These are phyloP conservation scores for Fusarium neocosmosporiellum DNA, from an alignment of 2,329 filamentous ascomycete genomes.

Conservation along the genomic window DNA sequence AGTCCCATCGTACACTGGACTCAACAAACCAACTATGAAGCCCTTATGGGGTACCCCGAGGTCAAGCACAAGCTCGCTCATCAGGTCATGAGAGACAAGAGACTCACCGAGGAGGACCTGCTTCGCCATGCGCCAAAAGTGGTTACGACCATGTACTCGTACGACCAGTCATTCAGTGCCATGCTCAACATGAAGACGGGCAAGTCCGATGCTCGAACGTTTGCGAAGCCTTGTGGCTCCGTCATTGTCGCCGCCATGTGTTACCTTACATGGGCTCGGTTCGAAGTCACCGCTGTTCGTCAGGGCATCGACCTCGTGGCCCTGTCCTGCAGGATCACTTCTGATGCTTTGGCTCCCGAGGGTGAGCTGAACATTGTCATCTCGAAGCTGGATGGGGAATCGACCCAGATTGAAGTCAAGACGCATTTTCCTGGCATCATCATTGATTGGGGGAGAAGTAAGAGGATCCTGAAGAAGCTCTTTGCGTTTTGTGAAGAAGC, in stretches of 20 bases:
- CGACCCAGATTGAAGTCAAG: neutral
- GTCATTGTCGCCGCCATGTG: neutral
- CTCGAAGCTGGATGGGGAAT: neutral
- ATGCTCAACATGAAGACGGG: neutral
- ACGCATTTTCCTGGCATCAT: neutral
- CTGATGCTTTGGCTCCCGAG: neutral
- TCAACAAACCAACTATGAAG: neutral
- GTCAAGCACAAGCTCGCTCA: neutral
- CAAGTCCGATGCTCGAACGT: neutral
- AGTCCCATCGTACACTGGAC: neutral
- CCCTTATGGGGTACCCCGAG: neutral
- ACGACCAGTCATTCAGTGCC: neutral
- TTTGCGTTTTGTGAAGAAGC: neutral
- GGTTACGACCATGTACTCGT: neutral
- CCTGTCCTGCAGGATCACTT: neutral
- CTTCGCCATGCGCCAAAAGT: neutral
- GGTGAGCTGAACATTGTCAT: neutral
- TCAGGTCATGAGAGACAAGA: neutral
- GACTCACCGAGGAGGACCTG: neutral
- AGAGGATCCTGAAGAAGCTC: neutral
- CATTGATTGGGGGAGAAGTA: neutral
- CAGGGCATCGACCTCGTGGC: neutral
- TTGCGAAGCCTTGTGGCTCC: neutral
- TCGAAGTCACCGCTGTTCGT: neutral
- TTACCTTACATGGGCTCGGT: neutral